Base-by-base conservation (phyloP, 1,284 basidiomycete genomes). In the Trichosporon sp. region DNA sequence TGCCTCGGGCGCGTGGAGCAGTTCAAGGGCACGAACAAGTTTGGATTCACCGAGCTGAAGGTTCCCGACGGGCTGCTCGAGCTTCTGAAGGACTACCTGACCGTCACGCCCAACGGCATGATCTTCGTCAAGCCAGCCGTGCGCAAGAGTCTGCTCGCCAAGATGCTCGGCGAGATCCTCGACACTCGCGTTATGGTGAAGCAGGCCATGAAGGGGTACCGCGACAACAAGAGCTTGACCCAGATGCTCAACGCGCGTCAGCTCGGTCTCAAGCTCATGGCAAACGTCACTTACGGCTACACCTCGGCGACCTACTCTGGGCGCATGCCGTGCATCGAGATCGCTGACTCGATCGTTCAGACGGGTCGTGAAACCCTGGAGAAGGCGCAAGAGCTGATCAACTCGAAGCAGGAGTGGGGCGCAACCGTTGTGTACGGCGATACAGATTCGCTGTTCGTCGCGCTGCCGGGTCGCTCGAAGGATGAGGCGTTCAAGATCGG, bases 131-230 rank as follows among this genome's bases (percentile, higher is more conserved):
- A 96, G 79, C 87, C 89, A 0, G 86, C 88, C 51, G 90, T 98
- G 3, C 88, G 96, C 34, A 91, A 89, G 79, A 93, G 93, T 31
- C 85, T 98, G 15, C 85, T 99, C 12, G 89, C 90, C 3, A 90
- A 95, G 75, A 98, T 99, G 96, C 86, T 99, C 72, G 88, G 87
- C 18, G 96, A 99, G 83, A 86, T 99, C 5, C 85, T 99, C 70
- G 93, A 97, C 67, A 98, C 96, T n/a, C 87, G 97, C 64, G 92
- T 98, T 7, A 98, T 99, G 95, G 91, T 98, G 47, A 98, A 98
- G 80, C 89, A 92, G 72, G 92, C 92, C 1, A 96, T 97, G 93
- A 97, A 98, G 81, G 85, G 87, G 12, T 86, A 87, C 9, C 89
- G 88, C 70, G 85, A 86, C 34, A 90, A 96, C 80, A 93, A 92